These are phyloP conservation scores for Chrysopogon serrulatus DNA, from an alignment of 176 grass and related monocot genomes.

Conservation along the genomic window DNA sequence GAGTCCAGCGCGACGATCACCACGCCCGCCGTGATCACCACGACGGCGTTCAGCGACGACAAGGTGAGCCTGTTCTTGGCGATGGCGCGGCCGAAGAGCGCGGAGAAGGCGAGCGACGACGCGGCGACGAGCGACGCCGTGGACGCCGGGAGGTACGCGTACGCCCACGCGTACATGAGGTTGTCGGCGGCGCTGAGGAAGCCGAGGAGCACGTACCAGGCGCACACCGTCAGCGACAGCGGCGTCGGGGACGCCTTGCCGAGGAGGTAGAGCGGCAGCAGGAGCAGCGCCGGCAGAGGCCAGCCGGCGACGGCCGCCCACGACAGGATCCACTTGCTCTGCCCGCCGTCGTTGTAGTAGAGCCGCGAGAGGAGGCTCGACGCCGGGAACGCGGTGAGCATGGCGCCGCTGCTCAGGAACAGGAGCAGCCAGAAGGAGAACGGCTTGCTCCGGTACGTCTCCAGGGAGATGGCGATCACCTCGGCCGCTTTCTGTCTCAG, in stretches of 20 bases:
- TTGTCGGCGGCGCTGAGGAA: constrained; percentile 85
- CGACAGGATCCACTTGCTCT: constrained; percentile 92
- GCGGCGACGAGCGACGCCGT: constrained; percentile 81
- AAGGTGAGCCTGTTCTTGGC: constrained; percentile 61
- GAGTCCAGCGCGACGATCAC: constrained; percentile 80
- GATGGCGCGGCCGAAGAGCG: constrained; percentile 62
- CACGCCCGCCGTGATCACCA: constrained; percentile 56
- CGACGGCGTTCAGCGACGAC: constrained; percentile 68
- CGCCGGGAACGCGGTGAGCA: constrained; percentile 76
- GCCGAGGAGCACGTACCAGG: constrained; percentile 69
- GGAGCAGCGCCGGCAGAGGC: constrained; percentile 53
- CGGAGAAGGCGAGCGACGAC: constrained; percentile 75
- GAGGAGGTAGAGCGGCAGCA: constrained; percentile 44
- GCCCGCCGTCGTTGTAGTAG: constrained; percentile 70
- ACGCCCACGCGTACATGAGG: constrained; percentile 89
- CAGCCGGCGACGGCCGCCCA: constrained; percentile 85
- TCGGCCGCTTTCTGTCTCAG: constrained; percentile 18
- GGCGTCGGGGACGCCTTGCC: constrained; percentile 47
- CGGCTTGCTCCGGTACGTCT: constrained; percentile 51
- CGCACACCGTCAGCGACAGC: constrained; percentile 32
- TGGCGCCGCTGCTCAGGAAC: constrained; percentile 32
- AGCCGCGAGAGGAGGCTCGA: constrained; percentile 77
- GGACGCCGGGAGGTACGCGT: constrained; percentile 84
- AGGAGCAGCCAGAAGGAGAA: constrained; percentile 51
- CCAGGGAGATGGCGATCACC: constrained; percentile 2